Percentiles rank a stretch among this genome's conserved stretches.
Evolutionary conservation across 768 basidiomycete species (phyloP).

Genomic region (Trametes cingulata): DNA sequence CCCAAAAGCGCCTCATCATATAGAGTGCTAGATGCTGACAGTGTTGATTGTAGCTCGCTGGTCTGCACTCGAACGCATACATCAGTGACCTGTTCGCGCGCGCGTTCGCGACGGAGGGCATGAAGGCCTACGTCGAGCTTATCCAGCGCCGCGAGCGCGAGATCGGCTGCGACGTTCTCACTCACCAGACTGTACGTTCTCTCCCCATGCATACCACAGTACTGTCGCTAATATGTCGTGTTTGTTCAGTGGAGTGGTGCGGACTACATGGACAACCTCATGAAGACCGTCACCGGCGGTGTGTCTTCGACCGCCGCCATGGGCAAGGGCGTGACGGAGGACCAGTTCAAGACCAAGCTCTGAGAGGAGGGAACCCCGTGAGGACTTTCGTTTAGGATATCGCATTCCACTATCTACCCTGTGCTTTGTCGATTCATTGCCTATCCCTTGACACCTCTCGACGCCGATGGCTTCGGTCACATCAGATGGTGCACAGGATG

Average conservation of each 20-base stretch:
- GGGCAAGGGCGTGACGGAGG: conserved; percentile 94
- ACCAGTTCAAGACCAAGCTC: conserved; percentile 68
- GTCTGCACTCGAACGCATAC: conserved; percentile 96
- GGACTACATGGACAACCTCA: conserved; percentile 86
- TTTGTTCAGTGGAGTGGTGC: conserved; percentile 89
- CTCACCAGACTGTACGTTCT: conserved; percentile 82
- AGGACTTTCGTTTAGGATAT: background rate
- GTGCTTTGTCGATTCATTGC: background rate
- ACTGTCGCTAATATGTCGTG: background rate
- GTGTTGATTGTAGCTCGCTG: conserved; percentile 68
- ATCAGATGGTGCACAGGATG: no score
- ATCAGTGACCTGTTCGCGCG: conserved; percentile 92
- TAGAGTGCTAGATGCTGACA: background rate
- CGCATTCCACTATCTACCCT: background rate
- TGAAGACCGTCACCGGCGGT: conserved; percentile 97
- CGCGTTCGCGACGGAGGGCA: conserved; percentile 89
- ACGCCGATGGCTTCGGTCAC: no score
- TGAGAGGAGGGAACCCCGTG: conserved; percentile 26
- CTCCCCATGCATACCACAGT: background rate
- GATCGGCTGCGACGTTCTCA: conserved; percentile 92
- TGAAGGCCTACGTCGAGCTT: conserved; percentile 98
- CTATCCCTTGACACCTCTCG: no score
- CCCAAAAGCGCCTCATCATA: conserved; percentile 8
- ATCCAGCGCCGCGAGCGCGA: conserved; percentile 92
- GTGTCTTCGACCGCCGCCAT: conserved; percentile 99